Conservation (phyloP, 2,329 filamentous ascomycete genomes). For the Macrophomina pseudophaseolina region DNA sequence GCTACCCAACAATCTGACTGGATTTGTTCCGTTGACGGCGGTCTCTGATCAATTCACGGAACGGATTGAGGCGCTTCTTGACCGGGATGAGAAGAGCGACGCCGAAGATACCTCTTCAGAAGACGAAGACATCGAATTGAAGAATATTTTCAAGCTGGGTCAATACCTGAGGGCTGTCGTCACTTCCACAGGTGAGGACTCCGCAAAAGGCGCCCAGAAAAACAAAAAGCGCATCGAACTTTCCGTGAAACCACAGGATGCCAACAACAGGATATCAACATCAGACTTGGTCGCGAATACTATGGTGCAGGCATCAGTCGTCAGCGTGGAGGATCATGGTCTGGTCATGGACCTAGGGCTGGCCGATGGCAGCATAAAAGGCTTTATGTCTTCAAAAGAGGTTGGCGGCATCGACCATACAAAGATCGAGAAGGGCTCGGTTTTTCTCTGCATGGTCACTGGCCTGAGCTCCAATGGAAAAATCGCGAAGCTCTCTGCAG, state of each 20-base stretch:
- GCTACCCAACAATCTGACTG: conserved; percentile 89
- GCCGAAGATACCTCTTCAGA: conserved; percentile 56
- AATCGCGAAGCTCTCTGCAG: conserved; percentile 82
- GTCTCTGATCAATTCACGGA: conserved; percentile 80
- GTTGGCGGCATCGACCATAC: conserved; percentile 71
- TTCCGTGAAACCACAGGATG: conserved; percentile 76
- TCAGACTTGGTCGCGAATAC: conserved; percentile 76
- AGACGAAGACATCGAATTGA: conserved; percentile 69
- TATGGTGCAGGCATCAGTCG: conserved; percentile 84
- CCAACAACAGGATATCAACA: conserved; percentile 75
- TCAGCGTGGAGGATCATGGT: conserved; percentile 95
- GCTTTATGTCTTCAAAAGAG: conserved; percentile 86
- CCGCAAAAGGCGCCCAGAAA: conserved; percentile 57
- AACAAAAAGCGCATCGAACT: conserved; percentile 84
- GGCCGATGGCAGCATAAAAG: conserved; percentile 68
- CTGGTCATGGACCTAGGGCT: conserved; percentile 91
- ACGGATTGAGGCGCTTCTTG: conserved; percentile 71
- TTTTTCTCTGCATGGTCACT: conserved; percentile 81
- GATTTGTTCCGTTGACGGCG: conserved; percentile 90
- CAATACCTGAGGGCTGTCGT: conserved; percentile 90
- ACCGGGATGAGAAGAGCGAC: conserved; percentile 63
- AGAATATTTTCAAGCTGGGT: conserved; percentile 76
- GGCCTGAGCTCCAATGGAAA: conserved; percentile 78
- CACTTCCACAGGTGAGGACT: conserved; percentile 74
- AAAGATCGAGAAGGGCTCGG: conserved; percentile 78